These are phyloP conservation scores for Ogataea thermomethanolica DNA, from an alignment of 805 yeast genomes.

Conservation along the genomic window DNA sequence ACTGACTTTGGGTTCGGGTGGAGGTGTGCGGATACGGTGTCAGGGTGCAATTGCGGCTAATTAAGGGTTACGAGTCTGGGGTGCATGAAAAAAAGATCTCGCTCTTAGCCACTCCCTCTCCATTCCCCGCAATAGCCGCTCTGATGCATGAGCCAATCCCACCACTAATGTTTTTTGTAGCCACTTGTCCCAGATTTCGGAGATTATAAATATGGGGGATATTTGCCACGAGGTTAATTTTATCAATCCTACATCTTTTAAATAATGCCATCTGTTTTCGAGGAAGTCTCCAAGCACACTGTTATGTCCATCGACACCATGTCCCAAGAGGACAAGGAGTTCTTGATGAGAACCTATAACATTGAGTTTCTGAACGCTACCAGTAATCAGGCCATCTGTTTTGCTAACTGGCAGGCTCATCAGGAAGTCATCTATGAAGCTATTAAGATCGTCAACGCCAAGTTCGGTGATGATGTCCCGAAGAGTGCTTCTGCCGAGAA, in stretches of 20 bases:
- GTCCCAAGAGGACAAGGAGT: slow-evolving; percentile 22
- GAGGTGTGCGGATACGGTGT: background rate
- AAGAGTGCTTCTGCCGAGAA: slow-evolving; percentile 9
- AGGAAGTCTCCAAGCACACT: slow-evolving; percentile 21
- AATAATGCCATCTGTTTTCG: slow-evolving; percentile 10
- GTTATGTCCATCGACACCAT: slow-evolving; percentile 25
- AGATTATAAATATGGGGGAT: background rate
- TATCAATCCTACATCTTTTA: background rate
- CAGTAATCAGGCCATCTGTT: slow-evolving; percentile 29
- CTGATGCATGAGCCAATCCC: background rate
- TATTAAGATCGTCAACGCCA: slow-evolving; percentile 13
- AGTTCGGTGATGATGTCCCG: slow-evolving; percentile 13
- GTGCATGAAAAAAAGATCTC: too few relatives aligned
- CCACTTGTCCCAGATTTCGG: background rate
- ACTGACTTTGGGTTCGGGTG: background rate
- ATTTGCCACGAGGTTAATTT: background rate
- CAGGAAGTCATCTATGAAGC: slow-evolving; percentile 24
- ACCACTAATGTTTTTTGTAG: too few relatives aligned
- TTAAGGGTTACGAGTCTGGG: too few relatives aligned
- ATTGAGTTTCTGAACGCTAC: slow-evolving; percentile 27
- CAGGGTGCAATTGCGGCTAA: too few relatives aligned
- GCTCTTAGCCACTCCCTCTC: too few relatives aligned
- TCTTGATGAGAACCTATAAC: slow-evolving; percentile 9
- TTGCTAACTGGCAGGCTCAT: slow-evolving; percentile 21
- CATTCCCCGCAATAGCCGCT: background rate